Evolutionary conservation across 2,329 filamentous ascomycete species (phyloP), one percentile per base, ranked within the genome.

Genomic region (Colletotrichum shisoi): DNA sequence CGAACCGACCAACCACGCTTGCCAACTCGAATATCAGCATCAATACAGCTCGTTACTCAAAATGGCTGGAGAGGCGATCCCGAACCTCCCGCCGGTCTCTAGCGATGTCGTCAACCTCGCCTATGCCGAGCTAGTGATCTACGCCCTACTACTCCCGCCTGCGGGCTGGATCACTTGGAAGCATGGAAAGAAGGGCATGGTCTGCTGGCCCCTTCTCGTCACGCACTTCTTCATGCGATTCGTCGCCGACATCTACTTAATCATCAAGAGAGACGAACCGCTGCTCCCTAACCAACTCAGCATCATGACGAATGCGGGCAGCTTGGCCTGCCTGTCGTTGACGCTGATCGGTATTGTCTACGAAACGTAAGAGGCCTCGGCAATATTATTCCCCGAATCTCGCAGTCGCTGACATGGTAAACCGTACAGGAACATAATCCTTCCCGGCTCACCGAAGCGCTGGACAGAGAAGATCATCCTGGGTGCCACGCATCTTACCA

Each of bases 141-240:
- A 72, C 31, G 70, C 34, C 4, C 42, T 71, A 2, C 54, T 74
- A 4, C 59, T 74, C 37, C 53, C 70, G 3, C 68, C 70, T 1
- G 62, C 70, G 0, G 17, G 70, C 7, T 74, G 66, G 62, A 69
- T 75, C 17, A 67, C 72, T 1, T 75, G 70, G 70, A 74, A 72
- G 39, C 73, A 75, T 60, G 74, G 74, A 15, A 75, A 74, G 46
- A 52, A 68, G 1, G 74, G 74, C 24, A 74, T 75, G 70, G 71
- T 73, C 21, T 75, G 73, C 67, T 75, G 74, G 74, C 72, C 73
- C 3, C 74, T 75, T 27, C 73, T 73, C 13, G 13, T 73, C 3
- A 71, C 70, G 1, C 72, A 71, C 49, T 74, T 74, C 27, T 46
- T 40, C 1, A 67, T 72, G 6, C 70, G 71, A 45, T 71, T 75